These are phyloP conservation scores for Fraxinus latifolia DNA, from an alignment of 305 asterid genomes.

Conservation along the genomic window DNA sequence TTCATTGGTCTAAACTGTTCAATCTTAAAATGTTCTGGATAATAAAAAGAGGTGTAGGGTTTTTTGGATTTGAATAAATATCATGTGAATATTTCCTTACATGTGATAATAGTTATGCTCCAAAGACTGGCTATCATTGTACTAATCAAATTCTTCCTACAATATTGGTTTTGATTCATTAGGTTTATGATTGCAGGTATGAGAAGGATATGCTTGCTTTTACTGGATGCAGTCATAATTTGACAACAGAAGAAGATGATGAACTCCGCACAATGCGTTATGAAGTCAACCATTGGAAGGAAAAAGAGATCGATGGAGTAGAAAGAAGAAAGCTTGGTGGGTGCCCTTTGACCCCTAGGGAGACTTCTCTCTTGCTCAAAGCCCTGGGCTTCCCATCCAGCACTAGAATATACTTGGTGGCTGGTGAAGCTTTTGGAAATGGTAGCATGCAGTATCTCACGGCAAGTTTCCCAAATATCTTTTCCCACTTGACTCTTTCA, in stretches of 20 bases:
- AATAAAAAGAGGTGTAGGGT: background rate
- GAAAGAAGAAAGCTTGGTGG: constrained; percentile 86
- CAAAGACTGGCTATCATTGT: background rate
- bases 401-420: constrained; percentile 87
- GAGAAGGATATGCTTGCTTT: constrained; percentile 99
- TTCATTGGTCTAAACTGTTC: background rate
- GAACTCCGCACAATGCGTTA: constrained; percentile 82
- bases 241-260: constrained; percentile 77
- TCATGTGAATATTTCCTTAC: background rate
- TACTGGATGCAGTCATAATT: constrained; percentile 95
- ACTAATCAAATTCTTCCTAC: background rate
- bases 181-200: constrained; percentile 50
- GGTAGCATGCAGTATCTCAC: constrained; percentile 81
- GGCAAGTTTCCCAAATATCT: constrained; percentile 71
- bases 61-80: background rate
- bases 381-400: constrained; percentile 70
- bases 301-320: constrained; percentile 80
- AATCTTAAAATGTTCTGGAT: background rate
- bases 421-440: constrained; percentile 92
- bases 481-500: constrained; percentile 69
- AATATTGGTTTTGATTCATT: background rate
- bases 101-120: background rate
- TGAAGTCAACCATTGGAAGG: constrained; percentile 98
- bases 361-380: constrained; percentile 82
- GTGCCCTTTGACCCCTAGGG: constrained; percentile 94